Evolutionary conservation across 129 eudicot species (phyloP).

Genomic region (Pulicaria dysenterica): DNA sequence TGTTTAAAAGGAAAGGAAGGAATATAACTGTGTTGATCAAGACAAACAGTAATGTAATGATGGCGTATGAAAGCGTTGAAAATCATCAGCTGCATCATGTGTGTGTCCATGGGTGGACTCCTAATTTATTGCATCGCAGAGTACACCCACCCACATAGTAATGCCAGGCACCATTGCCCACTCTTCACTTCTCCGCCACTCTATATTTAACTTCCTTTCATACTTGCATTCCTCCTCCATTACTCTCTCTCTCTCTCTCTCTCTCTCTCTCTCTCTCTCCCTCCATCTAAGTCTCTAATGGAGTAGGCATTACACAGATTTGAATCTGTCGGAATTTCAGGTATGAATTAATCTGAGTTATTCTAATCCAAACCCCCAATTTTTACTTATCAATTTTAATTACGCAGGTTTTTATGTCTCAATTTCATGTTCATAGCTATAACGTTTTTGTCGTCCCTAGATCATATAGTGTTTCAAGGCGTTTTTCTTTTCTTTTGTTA

Average conservation of each 20-base stretch:
- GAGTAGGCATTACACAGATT: background rate
- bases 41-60: background rate
- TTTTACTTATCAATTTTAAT: background rate
- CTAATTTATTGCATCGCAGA: conserved; percentile 24
- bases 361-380: conserved; percentile 4
- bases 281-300: background rate
- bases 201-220: conserved; percentile 11
- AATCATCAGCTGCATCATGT: conserved; percentile 18
- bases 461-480: background rate
- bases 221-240: background rate
- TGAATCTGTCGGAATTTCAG: conserved; percentile 30
- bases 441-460: background rate
- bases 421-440: background rate
- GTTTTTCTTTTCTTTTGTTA: background rate
- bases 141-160: conserved; percentile 9
- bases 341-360: conserved; percentile 12
- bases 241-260: background rate
- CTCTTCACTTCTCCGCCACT: conserved; percentile 45
- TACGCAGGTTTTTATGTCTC: conserved; percentile 8
- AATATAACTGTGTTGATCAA: no score
- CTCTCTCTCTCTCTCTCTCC: background rate
- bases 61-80: conserved; percentile 19
- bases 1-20: no score
- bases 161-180: conserved; percentile 23
- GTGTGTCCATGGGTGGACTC: conserved; percentile 42